Evolutionary conservation across 805 yeast species (phyloP).

Genomic region (Starmerella bacillaris): DNA sequence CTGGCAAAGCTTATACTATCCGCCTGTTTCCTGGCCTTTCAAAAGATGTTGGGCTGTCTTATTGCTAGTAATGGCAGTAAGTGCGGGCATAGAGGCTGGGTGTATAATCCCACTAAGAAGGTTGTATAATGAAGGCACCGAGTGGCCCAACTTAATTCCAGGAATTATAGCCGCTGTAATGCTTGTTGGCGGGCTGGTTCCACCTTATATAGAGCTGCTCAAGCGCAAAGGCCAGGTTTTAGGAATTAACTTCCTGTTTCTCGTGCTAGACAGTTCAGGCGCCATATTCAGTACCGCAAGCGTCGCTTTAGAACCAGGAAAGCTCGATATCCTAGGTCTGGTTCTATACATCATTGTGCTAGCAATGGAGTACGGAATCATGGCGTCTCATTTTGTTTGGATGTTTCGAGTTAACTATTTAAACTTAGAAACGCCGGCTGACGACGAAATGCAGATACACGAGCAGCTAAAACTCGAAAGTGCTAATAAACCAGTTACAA

Average conservation of each 20-base stretch:
- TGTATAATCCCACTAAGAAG: slow-evolving; percentile 54
- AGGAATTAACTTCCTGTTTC: slow-evolving; percentile 71
- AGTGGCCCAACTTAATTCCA: slow-evolving; percentile 65
- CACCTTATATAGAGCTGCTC: slow-evolving; percentile 72
- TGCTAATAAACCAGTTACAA: slow-evolving; percentile 4
- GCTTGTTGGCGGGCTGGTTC: slow-evolving; percentile 60
- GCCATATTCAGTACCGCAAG: slow-evolving; percentile 62
- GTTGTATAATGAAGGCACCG: slow-evolving; percentile 29
- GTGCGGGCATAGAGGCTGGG: slow-evolving; percentile 50
- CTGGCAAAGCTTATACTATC: slow-evolving; percentile 52
- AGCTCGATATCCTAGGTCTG: slow-evolving; percentile 62
- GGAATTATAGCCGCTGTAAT: slow-evolving; percentile 67
- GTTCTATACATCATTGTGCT: slow-evolving; percentile 59
- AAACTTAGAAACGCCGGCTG: slow-evolving; percentile 7
- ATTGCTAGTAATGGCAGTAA: slow-evolving; percentile 26
- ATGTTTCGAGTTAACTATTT: slow-evolving; percentile 22
- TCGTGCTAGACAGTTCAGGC: slow-evolving; percentile 60
- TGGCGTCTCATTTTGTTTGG: slow-evolving; percentile 57
- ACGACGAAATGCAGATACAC: slow-evolving; percentile 4
- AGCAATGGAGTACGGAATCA: slow-evolving; percentile 59
- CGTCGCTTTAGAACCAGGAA: slow-evolving; percentile 35
- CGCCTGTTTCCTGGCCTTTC: slow-evolving; percentile 34
- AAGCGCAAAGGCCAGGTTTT: slow-evolving; percentile 70
- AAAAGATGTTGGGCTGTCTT: slow-evolving; percentile 25
- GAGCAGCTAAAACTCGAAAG: slow-evolving; percentile 6